phyloP scores from a whole-genome alignment of 352 stramenopile species.

The Phytophthora europaea region DNA sequence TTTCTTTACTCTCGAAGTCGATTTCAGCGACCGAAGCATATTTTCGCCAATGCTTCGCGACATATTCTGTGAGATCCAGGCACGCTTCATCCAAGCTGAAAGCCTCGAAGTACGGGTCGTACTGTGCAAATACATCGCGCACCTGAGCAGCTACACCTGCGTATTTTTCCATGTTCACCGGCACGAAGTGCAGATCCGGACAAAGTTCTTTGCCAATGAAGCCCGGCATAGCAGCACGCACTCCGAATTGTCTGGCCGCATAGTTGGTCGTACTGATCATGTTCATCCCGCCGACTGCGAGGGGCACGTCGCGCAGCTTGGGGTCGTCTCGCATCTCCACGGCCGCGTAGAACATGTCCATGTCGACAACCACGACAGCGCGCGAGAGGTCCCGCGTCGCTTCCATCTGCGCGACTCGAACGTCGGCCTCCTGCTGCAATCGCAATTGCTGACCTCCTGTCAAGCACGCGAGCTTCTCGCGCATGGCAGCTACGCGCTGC shows the following conservation, averaged over 20 bases:
- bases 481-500: slow-evolving; percentile 81
- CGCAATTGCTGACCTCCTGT: slow-evolving; percentile 42
- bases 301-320: slow-evolving; percentile 86
- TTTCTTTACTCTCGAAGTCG: slow-evolving; percentile 24
- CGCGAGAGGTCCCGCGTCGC: slow-evolving; percentile 60
- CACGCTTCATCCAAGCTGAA: slow-evolving; percentile 97
- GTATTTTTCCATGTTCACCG: slow-evolving; percentile 94
- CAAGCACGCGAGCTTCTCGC: slow-evolving; percentile 65
- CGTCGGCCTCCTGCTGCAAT: slow-evolving; percentile 55
- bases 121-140: slow-evolving; percentile 90
- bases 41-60: slow-evolving; percentile 66
- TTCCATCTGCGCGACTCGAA: slow-evolving; percentile 64
- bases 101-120: slow-evolving; percentile 93
- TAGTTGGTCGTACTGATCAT: slow-evolving; percentile 99
- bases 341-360: slow-evolving; percentile 98
- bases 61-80: slow-evolving; percentile 94
- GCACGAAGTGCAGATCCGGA: slow-evolving; percentile 94
- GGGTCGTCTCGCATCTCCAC: slow-evolving; percentile 96
- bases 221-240: slow-evolving; percentile 96
- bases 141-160: slow-evolving; percentile 76
- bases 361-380: slow-evolving; percentile 94
- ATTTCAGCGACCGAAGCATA: slow-evolving; percentile 37
- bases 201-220: slow-evolving; percentile 97
- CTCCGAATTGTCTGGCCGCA: slow-evolving; percentile 93
- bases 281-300: slow-evolving; percentile 92